phyloP scores from a whole-genome alignment of 352 stramenopile species.

The Pythium grandisporangium region DNA sequence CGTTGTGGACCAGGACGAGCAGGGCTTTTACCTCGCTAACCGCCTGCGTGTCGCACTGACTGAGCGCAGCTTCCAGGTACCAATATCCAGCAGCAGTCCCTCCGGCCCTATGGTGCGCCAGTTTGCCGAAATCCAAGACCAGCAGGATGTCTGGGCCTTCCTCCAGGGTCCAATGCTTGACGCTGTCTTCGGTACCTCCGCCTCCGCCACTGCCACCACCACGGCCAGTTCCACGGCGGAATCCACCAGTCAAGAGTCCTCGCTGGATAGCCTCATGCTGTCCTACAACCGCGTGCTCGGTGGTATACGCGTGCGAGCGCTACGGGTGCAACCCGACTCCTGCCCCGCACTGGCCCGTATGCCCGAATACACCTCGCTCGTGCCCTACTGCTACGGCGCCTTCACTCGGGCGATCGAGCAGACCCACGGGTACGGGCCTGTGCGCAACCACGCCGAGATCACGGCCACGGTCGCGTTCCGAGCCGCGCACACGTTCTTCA shows the following conservation, averaged over 20 bases:
- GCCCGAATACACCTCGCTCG: conserved; percentile 46
- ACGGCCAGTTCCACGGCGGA: too few relatives aligned
- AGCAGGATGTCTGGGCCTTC: conserved; percentile 53
- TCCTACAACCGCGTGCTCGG: conserved; percentile 44
- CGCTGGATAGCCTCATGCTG: conserved; percentile 17
- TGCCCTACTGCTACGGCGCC: conserved; percentile 52
- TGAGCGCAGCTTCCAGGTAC: conserved; percentile 39
- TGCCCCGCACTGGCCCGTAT: conserved; percentile 37
- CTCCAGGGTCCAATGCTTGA: conserved; percentile 48
- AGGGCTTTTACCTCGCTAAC: conserved; percentile 61
- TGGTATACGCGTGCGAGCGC: conserved; percentile 38
- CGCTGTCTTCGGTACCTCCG: conserved; percentile 44
- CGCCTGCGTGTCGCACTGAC: conserved; percentile 35
- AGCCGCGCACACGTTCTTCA: conserved; percentile 43
- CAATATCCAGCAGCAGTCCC: too few relatives aligned
- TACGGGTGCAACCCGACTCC: conserved; percentile 42
- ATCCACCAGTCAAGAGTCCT: conserved; percentile 5
- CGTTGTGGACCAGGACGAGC: conserved; percentile 28
- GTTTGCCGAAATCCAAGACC: conserved; percentile 44
- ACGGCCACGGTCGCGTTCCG: conserved; percentile 25
- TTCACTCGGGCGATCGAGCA: conserved; percentile 28
- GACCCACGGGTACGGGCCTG: conserved; percentile 33
- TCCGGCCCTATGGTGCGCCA: too few relatives aligned
- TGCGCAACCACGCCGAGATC: conserved; percentile 51
- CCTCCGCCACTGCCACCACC: too few relatives aligned